Base-by-base conservation (phyloP, 2,329 filamentous ascomycete genomes). In the Daldinia eschscholtzii region DNA sequence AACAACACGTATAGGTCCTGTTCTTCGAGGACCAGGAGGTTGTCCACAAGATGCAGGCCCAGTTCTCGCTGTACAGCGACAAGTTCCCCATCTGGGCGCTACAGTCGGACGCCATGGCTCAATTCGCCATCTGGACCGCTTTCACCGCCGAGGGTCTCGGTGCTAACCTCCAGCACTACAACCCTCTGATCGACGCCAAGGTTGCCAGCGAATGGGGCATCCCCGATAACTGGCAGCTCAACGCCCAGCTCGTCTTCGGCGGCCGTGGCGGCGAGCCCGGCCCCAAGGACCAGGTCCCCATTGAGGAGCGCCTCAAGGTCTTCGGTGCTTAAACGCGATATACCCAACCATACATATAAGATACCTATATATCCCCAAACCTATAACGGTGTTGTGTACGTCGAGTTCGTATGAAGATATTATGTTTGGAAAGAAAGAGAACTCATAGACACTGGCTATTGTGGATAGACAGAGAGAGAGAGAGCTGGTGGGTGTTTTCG, bases 141-240 rank as follows among this genome's bases (percentile, higher is more conserved):
- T 88, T 97, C 64, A 92, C 94, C 83, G 86, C 90, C 68, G 93
- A 96, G 79, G 93, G 94, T 33, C 88, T 97, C 64, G 93, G 93
- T 72, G 92, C 91, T 79, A 97, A 94, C 86, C 86, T 97, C 60
- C 94, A 97, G 86, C 94, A 97, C 84, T 97, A 97, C 86, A 96
- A 93, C 87, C 93, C 93, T 20, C 81, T 97, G 65, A 88, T 97
- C 74, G 92, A 97, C 82, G 85, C 86, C 72, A 88, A 90, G 83
- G 91, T 94, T 60, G 82, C 86, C 50, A 83, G 81, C 69, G 83
- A 88, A 74, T 97, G 93, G 92, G 86, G 86, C 64, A 75, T 97
- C 35, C 91, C 92, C 48, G 76, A 82, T 18, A 86, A 87, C 75
- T 97, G 94, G 93, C 88, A 88, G 77, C 87, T 97, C 72, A 88